Evolutionary conservation across 352 stramenopile species (phyloP).

Genomic region (Peronosclerospora sorghi): DNA sequence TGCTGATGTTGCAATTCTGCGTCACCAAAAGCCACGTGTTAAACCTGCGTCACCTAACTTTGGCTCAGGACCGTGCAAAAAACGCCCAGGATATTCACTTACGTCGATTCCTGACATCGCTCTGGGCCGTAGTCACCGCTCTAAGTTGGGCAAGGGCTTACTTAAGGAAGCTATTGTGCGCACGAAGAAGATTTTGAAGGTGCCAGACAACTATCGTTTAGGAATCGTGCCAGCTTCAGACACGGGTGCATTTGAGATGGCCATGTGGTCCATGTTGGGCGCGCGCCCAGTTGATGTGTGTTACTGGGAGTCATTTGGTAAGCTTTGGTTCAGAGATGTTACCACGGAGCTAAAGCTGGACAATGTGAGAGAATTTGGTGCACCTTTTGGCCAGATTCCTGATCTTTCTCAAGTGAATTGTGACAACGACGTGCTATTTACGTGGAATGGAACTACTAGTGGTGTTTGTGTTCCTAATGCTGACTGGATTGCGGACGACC

Average conservation of each 20-base stretch:
- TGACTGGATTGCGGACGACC: slow-evolving; percentile 94
- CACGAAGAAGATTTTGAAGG: slow-evolving; percentile 89
- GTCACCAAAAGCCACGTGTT: slow-evolving; percentile 50
- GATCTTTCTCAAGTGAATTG: slow-evolving; percentile 89
- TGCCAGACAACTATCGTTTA: slow-evolving; percentile 92
- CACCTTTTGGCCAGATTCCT: slow-evolving; percentile 94
- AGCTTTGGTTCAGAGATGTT: slow-evolving; percentile 94
- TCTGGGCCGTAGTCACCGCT: slow-evolving; percentile 93
- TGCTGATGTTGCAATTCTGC: slow-evolving; percentile 31
- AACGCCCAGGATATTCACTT: slow-evolving; percentile 93
- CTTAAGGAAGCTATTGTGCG: slow-evolving; percentile 92
- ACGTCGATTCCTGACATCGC: slow-evolving; percentile 79
- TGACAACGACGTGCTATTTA: slow-evolving; percentile 97
- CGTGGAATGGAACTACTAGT: slow-evolving; percentile 98
- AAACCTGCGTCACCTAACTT: slow-evolving; percentile 91
- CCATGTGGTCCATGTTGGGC: slow-evolving; percentile 99
- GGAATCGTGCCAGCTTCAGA: slow-evolving; percentile 97
- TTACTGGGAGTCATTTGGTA: slow-evolving; percentile 96
- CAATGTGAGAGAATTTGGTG: slow-evolving; percentile 89
- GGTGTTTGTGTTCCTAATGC: slow-evolving; percentile 92
- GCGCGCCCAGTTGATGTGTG: slow-evolving; percentile 86
- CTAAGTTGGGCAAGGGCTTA: slow-evolving; percentile 93
- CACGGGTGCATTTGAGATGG: slow-evolving; percentile 99
- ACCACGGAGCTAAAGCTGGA: slow-evolving; percentile 91
- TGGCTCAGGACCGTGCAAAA: slow-evolving; percentile 97